phyloP scores from a whole-genome alignment of 2,329 filamentous ascomycete genomes.

The Calonectria naviculata region DNA sequence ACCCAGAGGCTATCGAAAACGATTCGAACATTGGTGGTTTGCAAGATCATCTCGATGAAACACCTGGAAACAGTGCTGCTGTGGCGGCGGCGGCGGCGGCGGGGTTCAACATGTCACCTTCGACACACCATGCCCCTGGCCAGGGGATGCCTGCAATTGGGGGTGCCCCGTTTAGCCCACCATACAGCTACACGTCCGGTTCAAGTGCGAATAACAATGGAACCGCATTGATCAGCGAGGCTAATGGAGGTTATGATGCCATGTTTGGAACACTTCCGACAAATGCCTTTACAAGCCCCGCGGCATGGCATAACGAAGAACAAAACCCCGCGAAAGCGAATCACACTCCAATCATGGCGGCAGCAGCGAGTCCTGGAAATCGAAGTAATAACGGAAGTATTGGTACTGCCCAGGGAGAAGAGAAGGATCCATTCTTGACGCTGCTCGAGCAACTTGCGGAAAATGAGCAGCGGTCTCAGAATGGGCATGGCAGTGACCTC shows the following conservation, averaged over 20 bases:
- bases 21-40: conserved; percentile 45
- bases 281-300: conserved; percentile 63
- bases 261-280: conserved; percentile 70
- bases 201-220: conserved; percentile 42
- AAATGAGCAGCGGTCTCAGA: conserved; percentile 72
- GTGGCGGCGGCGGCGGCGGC: conserved; percentile 51
- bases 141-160: conserved; percentile 45
- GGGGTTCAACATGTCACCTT: conserved; percentile 46
- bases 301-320: conserved; percentile 61
- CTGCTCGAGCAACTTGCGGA: conserved; percentile 85
- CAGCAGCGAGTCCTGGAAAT: conserved; percentile 54
- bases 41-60: conserved; percentile 48
- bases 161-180: conserved; percentile 53
- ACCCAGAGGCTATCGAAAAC: conserved; percentile 46
- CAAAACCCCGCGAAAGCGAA: conserved; percentile 34
- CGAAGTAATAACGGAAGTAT: conserved; percentile 63
- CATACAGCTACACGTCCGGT: conserved; percentile 52
- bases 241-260: conserved; percentile 60
- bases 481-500: conserved; percentile 77
- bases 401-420: conserved; percentile 62
- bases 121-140: conserved; percentile 29
- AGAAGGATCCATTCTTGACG: conserved; percentile 85
- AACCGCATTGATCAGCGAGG: conserved; percentile 43
- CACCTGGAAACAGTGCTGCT: conserved; percentile 46
- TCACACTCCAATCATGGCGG: conserved; percentile 31